Conservation (phyloP, 1,284 basidiomycete species). For the Anthracocystis panici-leucophaei region DNA sequence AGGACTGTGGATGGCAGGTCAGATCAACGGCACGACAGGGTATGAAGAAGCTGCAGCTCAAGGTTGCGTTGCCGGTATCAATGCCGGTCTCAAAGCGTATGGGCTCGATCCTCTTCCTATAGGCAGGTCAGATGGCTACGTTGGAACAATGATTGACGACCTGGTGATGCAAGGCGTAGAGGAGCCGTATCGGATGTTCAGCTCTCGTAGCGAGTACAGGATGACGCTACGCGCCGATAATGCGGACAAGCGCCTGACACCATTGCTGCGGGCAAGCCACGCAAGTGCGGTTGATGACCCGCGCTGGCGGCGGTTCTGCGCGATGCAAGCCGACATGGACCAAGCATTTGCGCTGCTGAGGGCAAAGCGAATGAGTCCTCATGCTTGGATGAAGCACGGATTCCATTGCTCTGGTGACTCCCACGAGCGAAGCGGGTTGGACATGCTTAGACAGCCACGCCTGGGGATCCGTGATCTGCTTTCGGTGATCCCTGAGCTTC, state of each 20-base stretch:
- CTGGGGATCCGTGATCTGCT: conserved; percentile 74
- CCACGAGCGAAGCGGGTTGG: conserved; percentile 75
- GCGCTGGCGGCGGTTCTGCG: conserved; percentile 76
- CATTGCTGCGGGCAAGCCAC: conserved; percentile 71
- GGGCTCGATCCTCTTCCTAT: conserved; percentile 76
- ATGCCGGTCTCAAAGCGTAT: conserved; percentile 80
- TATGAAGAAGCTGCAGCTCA: conserved; percentile 93
- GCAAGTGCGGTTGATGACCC: conserved; percentile 77
- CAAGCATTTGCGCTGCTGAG: conserved; percentile 74
- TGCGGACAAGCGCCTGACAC: conserved; percentile 82
- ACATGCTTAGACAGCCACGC: conserved; percentile 78
- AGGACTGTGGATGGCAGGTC: conserved; percentile 57
- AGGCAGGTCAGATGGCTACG: conserved; percentile 83
- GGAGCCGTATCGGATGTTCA: conserved; percentile 94
- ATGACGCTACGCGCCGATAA: conserved; percentile 89
- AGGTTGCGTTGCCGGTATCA: conserved; percentile 84
- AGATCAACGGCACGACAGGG: conserved; percentile 78
- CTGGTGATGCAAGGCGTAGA: conserved; percentile 86
- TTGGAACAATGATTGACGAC: conserved; percentile 91
- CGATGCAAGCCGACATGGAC: conserved; percentile 73
- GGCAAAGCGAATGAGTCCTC: conserved; percentile 58
- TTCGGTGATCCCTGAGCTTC: conserved; percentile 75
- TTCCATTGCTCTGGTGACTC: conserved; percentile 67
- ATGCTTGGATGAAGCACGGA: conserved; percentile 67
- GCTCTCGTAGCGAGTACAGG: conserved; percentile 87